These are phyloP conservation scores for Candida pseudoglaebosa DNA, from an alignment of 805 yeast species.

Conservation along the genomic window DNA sequence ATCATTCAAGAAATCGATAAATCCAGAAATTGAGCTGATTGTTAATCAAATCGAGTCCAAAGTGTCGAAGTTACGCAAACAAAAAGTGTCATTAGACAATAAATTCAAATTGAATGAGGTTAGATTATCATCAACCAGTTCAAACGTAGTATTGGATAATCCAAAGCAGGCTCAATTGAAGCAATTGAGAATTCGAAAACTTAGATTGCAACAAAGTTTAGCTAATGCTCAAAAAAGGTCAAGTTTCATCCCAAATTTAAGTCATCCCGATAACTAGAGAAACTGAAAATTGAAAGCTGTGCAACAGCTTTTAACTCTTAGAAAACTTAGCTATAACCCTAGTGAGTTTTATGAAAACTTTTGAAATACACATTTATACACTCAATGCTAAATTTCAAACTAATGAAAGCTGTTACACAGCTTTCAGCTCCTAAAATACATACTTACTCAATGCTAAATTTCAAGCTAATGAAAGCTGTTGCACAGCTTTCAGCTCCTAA, in stretches of 20 bases:
- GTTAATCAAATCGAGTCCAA: slow-evolving; percentile 28
- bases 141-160: slow-evolving; percentile 13
- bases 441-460: too few species aligned
- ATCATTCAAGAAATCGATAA: slow-evolving; percentile 31
- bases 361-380: too few species aligned
- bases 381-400: too few species aligned
- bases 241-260: slow-evolving; percentile 1
- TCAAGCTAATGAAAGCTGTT: too few species aligned
- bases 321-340: too few species aligned
- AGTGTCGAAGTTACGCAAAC: slow-evolving; percentile 29
- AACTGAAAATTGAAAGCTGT: neutral
- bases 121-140: neutral
- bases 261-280: slow-evolving; percentile 6
- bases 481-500: too few species aligned
- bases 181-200: slow-evolving; percentile 39
- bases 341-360: too few species aligned
- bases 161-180: slow-evolving; percentile 36
- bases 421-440: too few species aligned
- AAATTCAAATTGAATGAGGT: slow-evolving; percentile 19
- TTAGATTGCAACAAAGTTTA: slow-evolving; percentile 39
- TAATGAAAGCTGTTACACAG: too few species aligned
- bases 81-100: slow-evolving; percentile 26
- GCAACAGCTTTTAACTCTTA: too few species aligned
- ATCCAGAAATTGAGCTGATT: slow-evolving; percentile 38
- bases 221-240: slow-evolving; percentile 11